Evolutionary conservation across 345 rosid species (phyloP).

Genomic region (Pistacia atlantica): DNA sequence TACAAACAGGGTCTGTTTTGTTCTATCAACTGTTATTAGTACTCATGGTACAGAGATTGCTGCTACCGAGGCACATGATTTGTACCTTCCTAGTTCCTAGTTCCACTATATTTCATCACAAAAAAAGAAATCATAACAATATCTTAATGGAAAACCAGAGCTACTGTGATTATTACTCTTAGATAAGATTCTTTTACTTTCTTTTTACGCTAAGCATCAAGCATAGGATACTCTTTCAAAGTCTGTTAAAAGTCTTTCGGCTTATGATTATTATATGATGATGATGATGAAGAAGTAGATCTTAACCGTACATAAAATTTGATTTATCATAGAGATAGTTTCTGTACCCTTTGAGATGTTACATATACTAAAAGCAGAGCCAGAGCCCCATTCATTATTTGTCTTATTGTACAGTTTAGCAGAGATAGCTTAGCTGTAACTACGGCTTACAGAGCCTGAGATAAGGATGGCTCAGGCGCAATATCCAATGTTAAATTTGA

Average conservation of each 20-base stretch:
- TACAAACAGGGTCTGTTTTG: too few relatives aligned
- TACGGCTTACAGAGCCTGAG: conserved; percentile 17
- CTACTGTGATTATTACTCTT: too few relatives aligned
- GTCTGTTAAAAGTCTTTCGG: background rate
- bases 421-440: background rate
- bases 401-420: background rate
- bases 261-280: background rate
- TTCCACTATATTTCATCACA: too few relatives aligned
- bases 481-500: conserved; percentile 7
- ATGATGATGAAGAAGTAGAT: background rate
- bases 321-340: background rate
- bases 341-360: background rate
- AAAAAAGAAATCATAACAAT: too few relatives aligned
- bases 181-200: too few relatives aligned
- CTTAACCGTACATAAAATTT: background rate
- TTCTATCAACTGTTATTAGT: too few relatives aligned
- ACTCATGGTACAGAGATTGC: too few relatives aligned
- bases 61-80: too few relatives aligned
- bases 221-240: background rate
- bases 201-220: too few relatives aligned
- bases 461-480: conserved; percentile 29
- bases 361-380: background rate
- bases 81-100: too few relatives aligned
- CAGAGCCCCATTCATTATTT: background rate
- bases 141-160: too few relatives aligned